These are phyloP conservation scores for Solanum bulbocastanum DNA, from an alignment of 257 asterid species.

Conservation along the genomic window DNA sequence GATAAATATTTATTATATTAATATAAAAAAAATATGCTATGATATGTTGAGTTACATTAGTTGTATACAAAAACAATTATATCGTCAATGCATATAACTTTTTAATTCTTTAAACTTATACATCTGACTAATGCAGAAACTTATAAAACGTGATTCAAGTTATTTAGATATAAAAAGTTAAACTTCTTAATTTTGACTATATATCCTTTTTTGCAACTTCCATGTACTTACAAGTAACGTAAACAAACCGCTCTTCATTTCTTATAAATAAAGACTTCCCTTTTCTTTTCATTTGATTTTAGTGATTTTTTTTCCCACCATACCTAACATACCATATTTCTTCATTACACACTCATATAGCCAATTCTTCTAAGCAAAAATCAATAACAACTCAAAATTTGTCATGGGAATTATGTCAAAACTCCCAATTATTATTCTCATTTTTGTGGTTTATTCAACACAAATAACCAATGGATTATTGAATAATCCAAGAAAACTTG, in stretches of 20 bases:
- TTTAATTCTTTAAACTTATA: background rate
- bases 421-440: constrained; percentile 1
- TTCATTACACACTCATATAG: background rate
- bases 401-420: constrained; percentile 1
- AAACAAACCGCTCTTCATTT: constrained; percentile 1
- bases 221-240: constrained; percentile 14
- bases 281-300: background rate
- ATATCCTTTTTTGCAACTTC: background rate
- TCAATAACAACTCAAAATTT: no score
- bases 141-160: background rate
- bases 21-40: background rate
- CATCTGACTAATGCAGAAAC: background rate
- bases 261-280: background rate
- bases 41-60: background rate
- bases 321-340: background rate
- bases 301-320: background rate
- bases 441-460: background rate
- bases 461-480: constrained; percentile 8
- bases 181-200: background rate
- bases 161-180: background rate
- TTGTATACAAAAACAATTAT: background rate
- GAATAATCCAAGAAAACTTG: constrained; percentile 20
- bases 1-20: no score
- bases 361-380: background rate
- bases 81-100: background rate